Percentiles rank a stretch among this genome's conserved stretches.
These are phyloP conservation scores for Fraxinus americana DNA, from an alignment of 257 asterid species.

Conservation along the genomic window DNA sequence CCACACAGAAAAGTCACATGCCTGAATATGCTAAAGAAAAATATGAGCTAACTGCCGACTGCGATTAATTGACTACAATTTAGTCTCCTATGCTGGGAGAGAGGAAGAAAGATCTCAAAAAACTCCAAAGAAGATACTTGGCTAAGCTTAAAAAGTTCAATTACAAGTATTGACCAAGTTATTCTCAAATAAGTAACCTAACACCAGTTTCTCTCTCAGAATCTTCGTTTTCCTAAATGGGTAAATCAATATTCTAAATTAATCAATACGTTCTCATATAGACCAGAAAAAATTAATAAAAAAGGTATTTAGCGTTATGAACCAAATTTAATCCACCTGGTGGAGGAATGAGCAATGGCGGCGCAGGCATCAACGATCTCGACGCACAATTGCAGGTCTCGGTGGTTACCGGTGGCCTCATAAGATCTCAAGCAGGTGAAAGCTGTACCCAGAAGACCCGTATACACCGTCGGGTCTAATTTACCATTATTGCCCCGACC, in stretches of 20 bases:
- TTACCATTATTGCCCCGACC: slow-evolving; percentile 28
- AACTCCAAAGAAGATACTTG: neutral
- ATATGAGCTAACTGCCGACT: neutral
- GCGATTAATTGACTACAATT: neutral
- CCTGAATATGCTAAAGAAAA: slow-evolving; percentile 31
- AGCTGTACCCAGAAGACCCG: slow-evolving; percentile 80
- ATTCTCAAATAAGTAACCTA: neutral
- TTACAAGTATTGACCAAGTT: neutral
- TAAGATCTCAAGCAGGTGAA: slow-evolving; percentile 67
- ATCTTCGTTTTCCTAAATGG: too few relatives aligned
- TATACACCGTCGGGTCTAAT: slow-evolving; percentile 58
- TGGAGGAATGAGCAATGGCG: slow-evolving; percentile 32
- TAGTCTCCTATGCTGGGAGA: neutral
- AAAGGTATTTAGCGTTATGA: neutral
- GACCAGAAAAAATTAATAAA: neutral
- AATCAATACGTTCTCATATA: too few relatives aligned
- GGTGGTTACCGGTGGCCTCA: slow-evolving; percentile 60
- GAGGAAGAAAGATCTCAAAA: neutral
- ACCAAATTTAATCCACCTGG: slow-evolving; percentile 39
- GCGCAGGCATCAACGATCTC: slow-evolving; percentile 69
- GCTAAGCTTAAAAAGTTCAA: neutral
- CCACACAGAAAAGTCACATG: slow-evolving; percentile 69
- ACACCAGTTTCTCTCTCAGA: too few relatives aligned
- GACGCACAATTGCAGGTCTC: slow-evolving; percentile 54
- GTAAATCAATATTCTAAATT: neutral